A percentile compares a stretch with the other conserved stretches of the same genome.
phyloP scores from a whole-genome alignment of 345 rosid species.

The Linum usitatissimum region DNA sequence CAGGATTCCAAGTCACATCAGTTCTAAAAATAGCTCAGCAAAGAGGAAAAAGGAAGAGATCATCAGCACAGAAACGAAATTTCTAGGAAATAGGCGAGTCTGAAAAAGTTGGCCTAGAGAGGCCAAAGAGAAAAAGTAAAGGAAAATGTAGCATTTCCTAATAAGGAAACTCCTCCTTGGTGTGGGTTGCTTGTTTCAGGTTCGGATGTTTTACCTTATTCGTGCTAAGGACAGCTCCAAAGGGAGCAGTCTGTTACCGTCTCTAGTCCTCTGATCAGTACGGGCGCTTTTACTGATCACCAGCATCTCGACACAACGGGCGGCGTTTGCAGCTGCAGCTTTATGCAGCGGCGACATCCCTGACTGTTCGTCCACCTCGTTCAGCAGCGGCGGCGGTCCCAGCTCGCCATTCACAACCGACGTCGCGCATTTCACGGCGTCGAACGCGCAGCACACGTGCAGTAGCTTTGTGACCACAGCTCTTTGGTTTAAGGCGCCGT shows the following conservation, averaged over 20 bases:
- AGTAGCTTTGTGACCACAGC: slow-evolving; percentile 31
- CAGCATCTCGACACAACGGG: slow-evolving; percentile 58
- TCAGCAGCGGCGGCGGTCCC: slow-evolving; percentile 41
- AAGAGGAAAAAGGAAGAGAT: neutral
- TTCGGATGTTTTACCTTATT: slow-evolving; percentile 34
- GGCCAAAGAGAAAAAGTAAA: slow-evolving; percentile 3
- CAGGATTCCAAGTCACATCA: slow-evolving; percentile 55
- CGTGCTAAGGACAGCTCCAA: slow-evolving; percentile 48
- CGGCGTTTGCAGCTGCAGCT: slow-evolving; percentile 50
- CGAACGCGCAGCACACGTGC: slow-evolving; percentile 40
- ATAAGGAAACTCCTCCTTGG: slow-evolving; percentile 14
- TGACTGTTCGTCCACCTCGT: slow-evolving; percentile 24
- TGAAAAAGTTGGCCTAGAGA: neutral
- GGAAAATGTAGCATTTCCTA: slow-evolving; percentile 22
- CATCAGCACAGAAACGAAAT: neutral
- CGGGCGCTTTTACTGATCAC: slow-evolving; percentile 63
- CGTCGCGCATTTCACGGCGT: slow-evolving; percentile 47
- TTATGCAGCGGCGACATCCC: slow-evolving; percentile 53
- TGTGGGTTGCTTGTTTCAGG: slow-evolving; percentile 3
- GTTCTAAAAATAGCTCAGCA: slow-evolving; percentile 23
- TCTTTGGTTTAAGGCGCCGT: slow-evolving; percentile 15
- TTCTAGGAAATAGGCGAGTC: neutral
- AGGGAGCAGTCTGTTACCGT: slow-evolving; percentile 47
- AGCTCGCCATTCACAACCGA: slow-evolving; percentile 50
- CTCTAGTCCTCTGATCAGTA: slow-evolving; percentile 52